Evolutionary conservation across 768 basidiomycete genomes (phyloP), one percentile per base, ranked within the genome.

Genomic region (Calocybe cyanea): DNA sequence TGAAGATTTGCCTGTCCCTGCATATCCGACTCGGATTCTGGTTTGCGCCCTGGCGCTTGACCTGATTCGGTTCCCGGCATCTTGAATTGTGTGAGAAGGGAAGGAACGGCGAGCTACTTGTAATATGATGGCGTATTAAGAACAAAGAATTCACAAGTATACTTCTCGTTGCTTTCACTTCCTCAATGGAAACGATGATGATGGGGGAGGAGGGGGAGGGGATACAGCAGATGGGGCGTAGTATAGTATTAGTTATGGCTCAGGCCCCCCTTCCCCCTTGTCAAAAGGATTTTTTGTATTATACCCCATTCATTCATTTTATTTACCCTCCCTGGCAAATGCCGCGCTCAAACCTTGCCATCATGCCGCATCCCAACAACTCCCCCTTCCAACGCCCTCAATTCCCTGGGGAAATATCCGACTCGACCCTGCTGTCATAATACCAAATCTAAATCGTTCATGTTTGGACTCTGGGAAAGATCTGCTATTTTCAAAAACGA

Each of bases 1-100:
- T 43, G 14, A 24, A 15, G 32, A 2, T n/a, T n/a, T n/a, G 47
- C 19, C 31, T 51, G 50, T 34, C 45, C 46, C 48, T 52, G 48
- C 49, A 48, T 48, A 41, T 51, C 51, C 55, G 51, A 50, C 23
- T 52, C 53, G 54, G 56, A 45, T 48, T 38, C 33, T 25, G n/a
- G 14, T 41, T 47, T 47, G 35, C 11, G 47, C 42, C 53, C 45
- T 54, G n/a, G 39, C 38, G 44, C 47, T 28, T 39, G 30, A 11
- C 46, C 49, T 43, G 44, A 54, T 50, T 50, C 43, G 53, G 49
- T 30, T 41, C 31, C 31, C 41, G 41, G 46, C 49, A 47, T 44
- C 39, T 45, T 45, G 49, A 28, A 11, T 28, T 28, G 5, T 28
- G 25, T 28, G 25, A 28, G 11, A 28, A 28, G 25, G 25, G 25